Evolutionary conservation across 306 rosid species (phyloP), one percentile per base, ranked within the genome.

Genomic region (Arachis hypogaea): DNA sequence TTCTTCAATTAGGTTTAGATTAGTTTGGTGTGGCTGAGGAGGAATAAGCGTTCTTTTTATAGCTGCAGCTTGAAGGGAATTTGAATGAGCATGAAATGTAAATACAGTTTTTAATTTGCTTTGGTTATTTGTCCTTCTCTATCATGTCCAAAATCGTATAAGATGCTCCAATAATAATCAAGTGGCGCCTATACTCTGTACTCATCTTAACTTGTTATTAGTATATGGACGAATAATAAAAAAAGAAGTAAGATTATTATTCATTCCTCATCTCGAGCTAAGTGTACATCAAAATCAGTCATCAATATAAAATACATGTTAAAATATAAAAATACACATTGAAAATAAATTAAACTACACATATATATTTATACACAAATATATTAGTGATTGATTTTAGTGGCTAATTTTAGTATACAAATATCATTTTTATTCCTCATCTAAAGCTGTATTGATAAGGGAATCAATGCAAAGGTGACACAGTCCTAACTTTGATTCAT

Each of bases 11-110:
- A 9, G 9, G 7, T 11, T 12, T 63, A 45, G 51, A 73, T 40
- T 6, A 11, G 0, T 64, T 42, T 63, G 57, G 22, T 54, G 11
- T 59, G 67, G 4, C 36, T 70, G 71, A 7, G 8, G 42, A 65
- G 74, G 54, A 81, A 62, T 47, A 33, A 0, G 16, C 0, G 5
- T 14, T 40, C 75, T 12, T 82, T 82, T 72, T 72, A 82, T 77
- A 77, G 74, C 51, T 2, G 49, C 41, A 11, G 54, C 40, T 22
- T 33, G 9, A 28, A 57, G 63, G 62, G 51, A 55, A 52, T 77
- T 4, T 66, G 55, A 36, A 4, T 47, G 1, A 14, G 42, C 44
- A 72, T 44, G 72, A 81, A 81, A 70, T 50, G 74, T 54, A 51
- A 70, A 47, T 63, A 47, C 18, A 45, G 80, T 73, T 14, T 3